Evolutionary conservation across 352 stramenopile species (phyloP), one percentile per base, ranked within the genome.

Genomic region (Pythium phragmiticola): DNA sequence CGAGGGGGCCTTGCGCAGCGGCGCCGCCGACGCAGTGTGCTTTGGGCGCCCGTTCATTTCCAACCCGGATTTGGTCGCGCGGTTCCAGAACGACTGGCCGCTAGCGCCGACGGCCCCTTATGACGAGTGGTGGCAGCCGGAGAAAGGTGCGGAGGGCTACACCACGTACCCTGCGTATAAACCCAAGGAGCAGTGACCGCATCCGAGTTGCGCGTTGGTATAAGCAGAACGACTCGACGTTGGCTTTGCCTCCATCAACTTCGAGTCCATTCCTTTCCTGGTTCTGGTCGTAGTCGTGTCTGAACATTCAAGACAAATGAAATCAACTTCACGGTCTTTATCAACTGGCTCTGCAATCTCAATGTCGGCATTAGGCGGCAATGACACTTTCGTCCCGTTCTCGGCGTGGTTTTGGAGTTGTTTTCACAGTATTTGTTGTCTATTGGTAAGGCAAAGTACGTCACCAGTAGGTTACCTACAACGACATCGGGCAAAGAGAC

Each of bases 331-430:
- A 69, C 68, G 12, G 76, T 71, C 7, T 74, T 76, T 47, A 67
- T 74, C 52, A 79, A 80, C 45, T 80, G 70, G 71, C 45, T 71
- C 6, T 66, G 55, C 62, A 81, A 84, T 54, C 49, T 80, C 37
- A 39, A 74, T 21, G 66, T 84, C 13, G 69, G 68, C 42, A 37
- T 79, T 12, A 56, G 19, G 65, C 9, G 75, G 73, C 19, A 68
- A 73, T 50, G 78, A 77, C 66, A 70, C 66, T 0, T 84, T 81
- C 41, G 48, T 81, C 0, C 67, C 75, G 2, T 84, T 84, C 52
- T 70, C 70, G 12, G 63, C 43, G 21, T 21, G 21, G 21, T 21
- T 21, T 21, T 21, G 21, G 21, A 21, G 21, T 21, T 30, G 26
- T 30, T 30, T 5, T 30, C 26, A 30, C 2, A 5, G 26, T 30